phyloP scores from a whole-genome alignment of 1,284 basidiomycete genomes.

The Marasmius sp. region DNA sequence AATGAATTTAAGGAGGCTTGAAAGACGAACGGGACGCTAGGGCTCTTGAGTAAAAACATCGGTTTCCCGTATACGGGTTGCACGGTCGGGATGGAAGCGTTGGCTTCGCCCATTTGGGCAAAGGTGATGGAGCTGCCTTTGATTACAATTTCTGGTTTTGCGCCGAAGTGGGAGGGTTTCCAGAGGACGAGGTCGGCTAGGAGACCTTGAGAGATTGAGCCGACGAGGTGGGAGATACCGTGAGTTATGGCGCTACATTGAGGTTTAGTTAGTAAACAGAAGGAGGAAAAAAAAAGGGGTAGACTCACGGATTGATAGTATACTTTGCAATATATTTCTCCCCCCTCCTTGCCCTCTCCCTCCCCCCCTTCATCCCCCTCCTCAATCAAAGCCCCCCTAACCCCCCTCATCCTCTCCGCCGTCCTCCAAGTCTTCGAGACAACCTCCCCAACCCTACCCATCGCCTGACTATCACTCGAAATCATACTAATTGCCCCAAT shows the following conservation, averaged over 20 bases:
- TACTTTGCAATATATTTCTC: slow-evolving; percentile 92
- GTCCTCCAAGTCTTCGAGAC: slow-evolving; percentile 94
- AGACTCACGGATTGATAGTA: slow-evolving; percentile 92
- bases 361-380: slow-evolving; percentile 70
- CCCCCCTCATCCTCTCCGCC: slow-evolving; percentile 89
- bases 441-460: slow-evolving; percentile 98
- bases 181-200: slow-evolving; percentile 95
- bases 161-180: slow-evolving; percentile 91
- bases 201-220: slow-evolving; percentile 80
- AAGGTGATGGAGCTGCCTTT: slow-evolving; percentile 94
- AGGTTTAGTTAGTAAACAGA: slow-evolving; percentile 3
- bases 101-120: slow-evolving; percentile 93
- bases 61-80: slow-evolving; percentile 85
- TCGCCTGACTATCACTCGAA: slow-evolving; percentile 93
- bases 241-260: slow-evolving; percentile 85
- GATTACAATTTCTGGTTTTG: slow-evolving; percentile 89
- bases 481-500: slow-evolving; percentile 96
- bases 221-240: slow-evolving; percentile 87
- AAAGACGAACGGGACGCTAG: slow-evolving; percentile 80
- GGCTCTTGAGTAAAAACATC: slow-evolving; percentile 86
- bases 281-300: slow-evolving; percentile 1
- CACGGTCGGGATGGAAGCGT: slow-evolving; percentile 91
- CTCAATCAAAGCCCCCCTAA: slow-evolving; percentile 67
- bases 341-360: slow-evolving; percentile 63
- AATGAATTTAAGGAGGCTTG: too few species aligned